Percentiles rank a stretch among this genome's conserved stretches.
Evolutionary conservation across 177 flowering plant genomes (phyloP).

Genomic region (Vitis hybrid): DNA sequence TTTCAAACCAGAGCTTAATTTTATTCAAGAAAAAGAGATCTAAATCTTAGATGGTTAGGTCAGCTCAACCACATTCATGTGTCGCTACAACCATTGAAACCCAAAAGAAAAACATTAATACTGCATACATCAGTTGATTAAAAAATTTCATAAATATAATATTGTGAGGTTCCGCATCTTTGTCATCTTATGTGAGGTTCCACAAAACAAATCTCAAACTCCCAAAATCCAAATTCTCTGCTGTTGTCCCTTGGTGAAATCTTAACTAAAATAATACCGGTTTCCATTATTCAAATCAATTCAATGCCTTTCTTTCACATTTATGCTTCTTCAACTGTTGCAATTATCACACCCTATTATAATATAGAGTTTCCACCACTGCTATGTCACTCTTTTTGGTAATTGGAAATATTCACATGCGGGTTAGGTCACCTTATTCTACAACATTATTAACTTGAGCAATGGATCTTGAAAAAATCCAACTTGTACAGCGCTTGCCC

Average conservation of each 20-base stretch:
- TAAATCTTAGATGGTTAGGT: conserved; percentile 13
- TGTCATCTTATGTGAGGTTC: background rate
- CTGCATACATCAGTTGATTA: background rate
- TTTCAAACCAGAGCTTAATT: too few species aligned
- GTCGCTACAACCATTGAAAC: conserved; percentile 25
- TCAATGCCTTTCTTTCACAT: background rate
- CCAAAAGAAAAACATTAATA: background rate
- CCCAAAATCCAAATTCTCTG: conserved; percentile 13
- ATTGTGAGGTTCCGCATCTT: background rate
- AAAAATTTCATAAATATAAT: background rate
- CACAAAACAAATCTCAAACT: conserved; percentile 9
- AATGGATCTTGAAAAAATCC: too few species aligned
- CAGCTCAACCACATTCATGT: conserved; percentile 24
- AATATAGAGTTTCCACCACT: too few species aligned
- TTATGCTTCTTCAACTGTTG: background rate
- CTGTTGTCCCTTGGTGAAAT: conserved; percentile 20
- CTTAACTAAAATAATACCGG: background rate
- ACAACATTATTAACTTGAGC: too few species aligned
- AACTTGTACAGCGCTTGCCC: too few species aligned
- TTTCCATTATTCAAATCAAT: background rate
- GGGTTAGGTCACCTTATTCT: too few species aligned
- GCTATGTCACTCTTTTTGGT: too few species aligned
- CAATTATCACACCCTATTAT: too few species aligned
- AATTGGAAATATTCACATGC: too few species aligned
- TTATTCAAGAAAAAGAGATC: background rate